phyloP scores from a whole-genome alignment of 2,329 filamentous ascomycete species.

The Penicillium brasilianum region DNA sequence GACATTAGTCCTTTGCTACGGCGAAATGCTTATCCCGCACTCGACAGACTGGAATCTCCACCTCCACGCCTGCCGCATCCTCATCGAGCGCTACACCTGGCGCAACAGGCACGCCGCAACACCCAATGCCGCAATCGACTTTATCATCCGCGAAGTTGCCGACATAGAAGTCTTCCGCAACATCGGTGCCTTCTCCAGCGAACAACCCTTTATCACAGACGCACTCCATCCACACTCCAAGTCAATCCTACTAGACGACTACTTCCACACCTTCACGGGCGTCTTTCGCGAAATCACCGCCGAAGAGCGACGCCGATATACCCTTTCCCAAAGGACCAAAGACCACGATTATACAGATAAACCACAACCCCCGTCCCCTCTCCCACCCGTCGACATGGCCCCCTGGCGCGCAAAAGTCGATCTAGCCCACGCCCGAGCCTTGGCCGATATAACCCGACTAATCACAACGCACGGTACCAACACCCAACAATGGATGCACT shows the following conservation, averaged over 20 bases:
- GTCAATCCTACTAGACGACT: constrained; percentile 7
- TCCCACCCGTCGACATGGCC: constrained; percentile 9
- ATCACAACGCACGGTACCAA: constrained; percentile 8
- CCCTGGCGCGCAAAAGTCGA: constrained; percentile 18
- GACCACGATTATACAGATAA: too few relatives aligned
- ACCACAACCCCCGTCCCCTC: background rate
- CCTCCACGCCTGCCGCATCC: constrained; percentile 19
- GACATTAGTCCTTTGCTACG: constrained; percentile 23
- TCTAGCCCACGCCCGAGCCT: constrained; percentile 15
- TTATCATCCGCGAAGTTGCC: constrained; percentile 23
- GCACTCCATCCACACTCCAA: background rate
- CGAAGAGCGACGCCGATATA: constrained; percentile 17
- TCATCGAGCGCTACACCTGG: constrained; percentile 15
- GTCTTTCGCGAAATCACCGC: constrained; percentile 20
- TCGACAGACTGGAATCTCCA: constrained; percentile 24
- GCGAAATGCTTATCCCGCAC: constrained; percentile 21
- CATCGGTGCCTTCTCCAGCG: constrained; percentile 16
- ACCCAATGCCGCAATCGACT: constrained; percentile 7
- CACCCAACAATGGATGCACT: constrained; percentile 14
- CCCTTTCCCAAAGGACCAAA: background rate
- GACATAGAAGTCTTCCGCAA: constrained; percentile 22
- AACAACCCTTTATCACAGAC: background rate
- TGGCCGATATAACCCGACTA: constrained; percentile 7
- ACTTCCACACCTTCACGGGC: constrained; percentile 18
- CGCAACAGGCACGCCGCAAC: constrained; percentile 4